phyloP scores from a whole-genome alignment of 192 early-diverging fungal genomes.

The Powellomyces hirtus region DNA sequence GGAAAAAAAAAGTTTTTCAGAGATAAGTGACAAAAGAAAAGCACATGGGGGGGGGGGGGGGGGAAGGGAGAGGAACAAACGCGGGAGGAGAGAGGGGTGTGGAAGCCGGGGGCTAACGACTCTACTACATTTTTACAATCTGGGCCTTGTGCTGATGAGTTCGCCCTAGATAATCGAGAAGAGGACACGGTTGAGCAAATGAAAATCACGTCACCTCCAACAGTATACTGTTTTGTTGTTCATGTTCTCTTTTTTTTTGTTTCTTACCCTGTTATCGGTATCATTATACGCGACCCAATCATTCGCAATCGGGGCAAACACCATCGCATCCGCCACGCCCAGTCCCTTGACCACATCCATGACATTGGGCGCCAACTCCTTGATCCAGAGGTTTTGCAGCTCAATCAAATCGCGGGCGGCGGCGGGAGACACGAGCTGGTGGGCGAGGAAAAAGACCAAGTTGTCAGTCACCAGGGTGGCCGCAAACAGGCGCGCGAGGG shows the following conservation, averaged over 20 bases:
- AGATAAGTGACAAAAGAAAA: too few relatives aligned
- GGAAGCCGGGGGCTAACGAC: too few relatives aligned
- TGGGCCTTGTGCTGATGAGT: too few relatives aligned
- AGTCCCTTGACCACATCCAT: constrained; percentile 55
- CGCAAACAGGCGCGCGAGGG: constrained; percentile 51
- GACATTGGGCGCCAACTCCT: constrained; percentile 49
- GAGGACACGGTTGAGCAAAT: too few relatives aligned
- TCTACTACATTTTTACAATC: too few relatives aligned
- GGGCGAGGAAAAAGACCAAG: constrained; percentile 57
- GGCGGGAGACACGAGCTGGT: constrained; percentile 47
- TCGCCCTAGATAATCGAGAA: too few relatives aligned
- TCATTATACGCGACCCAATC: constrained; percentile 69
- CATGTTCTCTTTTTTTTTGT: neutral
- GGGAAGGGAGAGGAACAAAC: too few relatives aligned
- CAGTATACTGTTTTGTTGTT: too few relatives aligned
- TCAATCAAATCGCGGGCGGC: constrained; percentile 43
- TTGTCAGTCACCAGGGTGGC: constrained; percentile 48
- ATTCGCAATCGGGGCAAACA: constrained; percentile 70
- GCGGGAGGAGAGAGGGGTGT: too few relatives aligned
- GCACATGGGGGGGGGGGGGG: too few relatives aligned
- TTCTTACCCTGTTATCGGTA: constrained; percentile 59
- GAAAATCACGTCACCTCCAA: too few relatives aligned
- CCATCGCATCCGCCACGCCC: constrained; percentile 55
- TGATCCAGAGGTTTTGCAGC: constrained; percentile 48
- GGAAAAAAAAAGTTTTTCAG: too few relatives aligned